phyloP scores from a whole-genome alignment of 2,329 filamentous ascomycete genomes.

The Tothia fuscella region DNA sequence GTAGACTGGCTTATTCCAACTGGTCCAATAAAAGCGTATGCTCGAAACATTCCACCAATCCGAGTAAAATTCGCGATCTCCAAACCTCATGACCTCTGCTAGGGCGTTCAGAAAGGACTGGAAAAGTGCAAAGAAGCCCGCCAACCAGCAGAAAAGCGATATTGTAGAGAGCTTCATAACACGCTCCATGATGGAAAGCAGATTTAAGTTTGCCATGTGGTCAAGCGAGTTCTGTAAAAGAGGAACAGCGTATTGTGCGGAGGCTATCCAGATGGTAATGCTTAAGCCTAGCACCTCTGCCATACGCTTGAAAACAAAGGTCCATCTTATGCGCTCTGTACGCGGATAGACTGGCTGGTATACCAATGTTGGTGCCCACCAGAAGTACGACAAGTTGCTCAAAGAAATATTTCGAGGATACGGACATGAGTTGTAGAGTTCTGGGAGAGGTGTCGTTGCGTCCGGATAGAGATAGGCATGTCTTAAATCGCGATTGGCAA shows the following conservation, averaged over 20 bases:
- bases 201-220: slow-evolving; percentile 69
- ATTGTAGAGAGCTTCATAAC: slow-evolving; percentile 94
- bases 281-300: slow-evolving; percentile 65
- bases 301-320: slow-evolving; percentile 73
- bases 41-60: slow-evolving; percentile 90
- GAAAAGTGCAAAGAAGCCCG: slow-evolving; percentile 93
- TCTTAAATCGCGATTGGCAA: slow-evolving; percentile 90
- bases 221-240: slow-evolving; percentile 81
- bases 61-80: slow-evolving; percentile 86
- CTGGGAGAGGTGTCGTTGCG: slow-evolving; percentile 51
- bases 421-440: slow-evolving; percentile 69
- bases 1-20: slow-evolving; percentile 96
- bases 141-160: slow-evolving; percentile 90
- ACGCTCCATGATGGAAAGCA: slow-evolving; percentile 74
- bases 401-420: slow-evolving; percentile 89
- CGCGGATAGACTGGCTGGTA: slow-evolving; percentile 96
- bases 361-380: slow-evolving; percentile 92
- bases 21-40: slow-evolving; percentile 81
- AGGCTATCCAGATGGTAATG: slow-evolving; percentile 90
- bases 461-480: slow-evolving; percentile 73
- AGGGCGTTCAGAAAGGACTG: slow-evolving; percentile 85
- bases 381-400: slow-evolving; percentile 83
- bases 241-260: slow-evolving; percentile 86
- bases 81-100: slow-evolving; percentile 81
- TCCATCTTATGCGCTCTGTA: slow-evolving; percentile 68